Percentiles rank a stretch among this genome's conserved stretches.
These are phyloP conservation scores for Liquidambar formosana DNA, from an alignment of 164 flowering plant genomes.

Conservation along the genomic window DNA sequence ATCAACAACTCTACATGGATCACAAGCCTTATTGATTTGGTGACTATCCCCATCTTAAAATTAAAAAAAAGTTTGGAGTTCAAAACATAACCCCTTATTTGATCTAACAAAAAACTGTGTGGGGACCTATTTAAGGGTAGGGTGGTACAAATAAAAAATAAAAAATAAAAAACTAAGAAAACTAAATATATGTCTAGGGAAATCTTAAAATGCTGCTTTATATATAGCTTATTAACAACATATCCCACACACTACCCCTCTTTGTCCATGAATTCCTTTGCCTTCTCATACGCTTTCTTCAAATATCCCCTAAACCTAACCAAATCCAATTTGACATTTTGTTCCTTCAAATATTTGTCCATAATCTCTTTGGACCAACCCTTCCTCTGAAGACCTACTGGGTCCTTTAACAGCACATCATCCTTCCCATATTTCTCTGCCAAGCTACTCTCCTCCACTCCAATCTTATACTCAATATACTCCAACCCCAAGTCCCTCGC, in stretches of 20 bases:
- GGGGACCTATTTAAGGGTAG: too few species aligned
- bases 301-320: conserved; percentile 36
- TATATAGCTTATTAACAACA: too few species aligned
- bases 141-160: too few species aligned
- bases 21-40: too few species aligned
- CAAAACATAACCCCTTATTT: too few species aligned
- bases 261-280: conserved; percentile 36
- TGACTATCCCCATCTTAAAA: too few species aligned
- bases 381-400: conserved; percentile 20
- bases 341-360: conserved; percentile 45
- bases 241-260: conserved; percentile 1
- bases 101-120: too few species aligned
- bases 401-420: conserved; percentile 40
- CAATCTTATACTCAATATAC: conserved; percentile 33
- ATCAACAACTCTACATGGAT: too few species aligned
- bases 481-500: conserved; percentile 33
- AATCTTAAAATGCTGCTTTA: too few species aligned
- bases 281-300: conserved; percentile 37
- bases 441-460: conserved; percentile 37
- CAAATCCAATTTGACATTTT: conserved; percentile 51
- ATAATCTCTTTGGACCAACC: conserved; percentile 26
- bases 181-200: too few species aligned
- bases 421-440: conserved; percentile 40
- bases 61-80: too few species aligned
- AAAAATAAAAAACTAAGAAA: too few species aligned